Evolutionary conservation across 305 asterid species (phyloP), one percentile per base, ranked within the genome.

Genomic region (Rubia balearica): DNA sequence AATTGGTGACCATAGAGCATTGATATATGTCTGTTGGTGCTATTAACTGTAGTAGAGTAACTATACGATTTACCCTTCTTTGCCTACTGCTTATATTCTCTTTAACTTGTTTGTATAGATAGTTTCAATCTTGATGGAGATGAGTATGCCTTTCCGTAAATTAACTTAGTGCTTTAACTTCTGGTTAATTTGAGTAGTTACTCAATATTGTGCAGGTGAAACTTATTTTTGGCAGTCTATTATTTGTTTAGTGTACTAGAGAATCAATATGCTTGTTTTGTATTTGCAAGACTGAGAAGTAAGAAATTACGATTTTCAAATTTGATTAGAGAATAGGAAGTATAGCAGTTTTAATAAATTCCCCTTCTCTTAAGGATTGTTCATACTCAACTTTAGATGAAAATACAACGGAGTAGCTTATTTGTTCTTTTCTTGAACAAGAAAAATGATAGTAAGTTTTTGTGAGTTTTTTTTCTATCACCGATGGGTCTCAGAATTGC

Each of bases 401-500:
- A n/a, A n/a, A n/a, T n/a, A n/a, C n/a, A n/a, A 45, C n/a, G 8
- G 24, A 14, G 1, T 5, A 33, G 22, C 16, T 13, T 21, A 67
- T 27, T 16, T 8, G 14, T 48, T 48, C 24, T 42, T 49, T 49
- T 45, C 61, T 48, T 48, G 61, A 13, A 30, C 27, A 68, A 49
- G 71, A 68, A 30, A 49, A 68, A 9, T 68, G 61, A 68, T n/a
- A n/a, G n/a, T 1, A 46, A 46, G 10, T 67, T 42, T 57, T 65
- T 74, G 65, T 42, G 73, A 40, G 60, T 73, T 85, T n/a, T n/a
- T 86, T 92, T n/a, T n/a, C n/a, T n/a, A n/a, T n/a, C n/a, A n/a
- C n/a, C n/a, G n/a, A n/a, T n/a, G n/a, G n/a, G n/a, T n/a, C n/a
- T n/a, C n/a, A n/a, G n/a, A n/a, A n/a, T n/a, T n/a, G n/a, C n/a